These are phyloP conservation scores for Grifola frondosa DNA, from an alignment of 1,284 basidiomycete genomes.

Conservation along the genomic window DNA sequence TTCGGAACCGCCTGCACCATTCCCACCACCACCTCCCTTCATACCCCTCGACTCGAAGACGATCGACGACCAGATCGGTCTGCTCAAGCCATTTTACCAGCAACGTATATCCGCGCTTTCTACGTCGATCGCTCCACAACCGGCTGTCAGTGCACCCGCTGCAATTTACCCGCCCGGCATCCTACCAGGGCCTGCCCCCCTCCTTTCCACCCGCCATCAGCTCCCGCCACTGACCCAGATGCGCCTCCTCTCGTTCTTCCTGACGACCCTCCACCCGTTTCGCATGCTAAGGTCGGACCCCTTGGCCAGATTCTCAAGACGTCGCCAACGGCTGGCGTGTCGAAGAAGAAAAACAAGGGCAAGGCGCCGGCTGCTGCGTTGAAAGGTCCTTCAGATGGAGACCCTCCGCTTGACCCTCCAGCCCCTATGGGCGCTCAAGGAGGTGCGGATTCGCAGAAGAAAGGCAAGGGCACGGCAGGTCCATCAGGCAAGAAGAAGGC, in stretches of 20 bases:
- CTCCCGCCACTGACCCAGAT: constrained; percentile 5
- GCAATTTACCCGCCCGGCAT: constrained; percentile 4
- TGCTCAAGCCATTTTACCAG: constrained; percentile 80
- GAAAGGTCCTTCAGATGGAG: constrained; percentile 1
- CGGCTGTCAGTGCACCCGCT: constrained; percentile 9
- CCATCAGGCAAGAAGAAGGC: constrained; percentile 33
- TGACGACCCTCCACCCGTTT: constrained; percentile 59
- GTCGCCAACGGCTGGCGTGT: constrained; percentile 27
- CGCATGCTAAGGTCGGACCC: constrained; percentile 71
- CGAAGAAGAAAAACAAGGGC: constrained; percentile 42
- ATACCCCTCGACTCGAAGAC: constrained; percentile 64
- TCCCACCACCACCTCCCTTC: constrained; percentile 81
- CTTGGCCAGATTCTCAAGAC: constrained; percentile 63
- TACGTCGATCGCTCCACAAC: constrained; percentile 15
- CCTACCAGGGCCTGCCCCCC: constrained; percentile 3
- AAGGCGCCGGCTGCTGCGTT: constrained; percentile 20
- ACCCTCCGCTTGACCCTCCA: constrained; percentile 2
- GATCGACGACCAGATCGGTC: constrained; percentile 79
- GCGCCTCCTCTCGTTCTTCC: constrained; percentile 42
- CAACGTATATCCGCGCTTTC: constrained; percentile 50
- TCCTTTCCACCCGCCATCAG: background rate
- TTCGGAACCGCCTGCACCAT: constrained; percentile 82
- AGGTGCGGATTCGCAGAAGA: constrained; percentile 24
- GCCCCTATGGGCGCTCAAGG: constrained; percentile 2
- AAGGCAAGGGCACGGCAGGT: constrained; percentile 31